These are phyloP conservation scores for Citrus glauca DNA, from an alignment of 345 rosid species.

Conservation along the genomic window DNA sequence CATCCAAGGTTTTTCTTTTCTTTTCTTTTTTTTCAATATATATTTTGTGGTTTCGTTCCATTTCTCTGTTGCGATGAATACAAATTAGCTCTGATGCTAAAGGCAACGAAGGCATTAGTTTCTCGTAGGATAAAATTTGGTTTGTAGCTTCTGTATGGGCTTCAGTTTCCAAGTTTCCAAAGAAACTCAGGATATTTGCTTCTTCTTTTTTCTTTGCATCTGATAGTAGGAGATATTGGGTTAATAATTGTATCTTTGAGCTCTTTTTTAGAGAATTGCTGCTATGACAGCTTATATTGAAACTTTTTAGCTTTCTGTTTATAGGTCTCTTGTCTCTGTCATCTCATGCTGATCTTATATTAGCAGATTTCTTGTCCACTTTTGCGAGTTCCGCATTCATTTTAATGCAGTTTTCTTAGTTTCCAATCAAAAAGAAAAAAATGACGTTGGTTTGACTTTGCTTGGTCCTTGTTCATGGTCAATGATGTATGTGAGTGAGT, in stretches of 20 bases:
- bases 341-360: background rate
- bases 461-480: too few species aligned
- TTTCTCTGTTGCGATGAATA: background rate
- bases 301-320: background rate
- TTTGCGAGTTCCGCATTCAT: background rate
- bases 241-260: background rate
- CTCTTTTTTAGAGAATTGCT: background rate
- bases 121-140: background rate
- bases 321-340: background rate
- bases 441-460: background rate
- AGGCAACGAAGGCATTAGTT: background rate
- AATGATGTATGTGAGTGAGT: background rate
- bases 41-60: background rate
- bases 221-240: background rate
- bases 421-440: background rate
- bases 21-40: background rate
- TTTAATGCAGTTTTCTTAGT: background rate
- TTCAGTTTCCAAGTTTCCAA: background rate
- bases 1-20: constrained; percentile 48
- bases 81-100: background rate
- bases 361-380: background rate
- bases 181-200: background rate
- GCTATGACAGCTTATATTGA: background rate
- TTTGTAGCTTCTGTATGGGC: background rate
- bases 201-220: background rate